phyloP scores from a whole-genome alignment of 2,329 filamentous ascomycete species.

The Penicillium sp. region DNA sequence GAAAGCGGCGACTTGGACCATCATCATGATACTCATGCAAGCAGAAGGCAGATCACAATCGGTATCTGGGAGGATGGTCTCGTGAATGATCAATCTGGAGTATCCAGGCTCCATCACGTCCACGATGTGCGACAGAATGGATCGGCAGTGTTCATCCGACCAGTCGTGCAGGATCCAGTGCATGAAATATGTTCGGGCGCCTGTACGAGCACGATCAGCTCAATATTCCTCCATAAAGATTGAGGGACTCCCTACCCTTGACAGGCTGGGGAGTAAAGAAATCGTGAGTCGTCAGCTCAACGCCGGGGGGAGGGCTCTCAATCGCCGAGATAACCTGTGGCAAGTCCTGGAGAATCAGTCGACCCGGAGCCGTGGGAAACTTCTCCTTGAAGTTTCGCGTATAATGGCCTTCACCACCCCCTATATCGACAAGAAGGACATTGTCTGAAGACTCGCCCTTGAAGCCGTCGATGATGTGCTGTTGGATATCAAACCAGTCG shows the following conservation, averaged over 20 bases:
- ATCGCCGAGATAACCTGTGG: no score
- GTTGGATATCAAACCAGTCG: no score
- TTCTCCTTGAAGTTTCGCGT: no score
- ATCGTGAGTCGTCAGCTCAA: constrained; percentile 7
- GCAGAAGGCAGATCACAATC: constrained; percentile 4
- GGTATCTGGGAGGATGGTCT: constrained; percentile 24
- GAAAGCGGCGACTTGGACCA: constrained; percentile 18
- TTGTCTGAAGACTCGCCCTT: no score
- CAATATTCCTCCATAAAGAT: no score
- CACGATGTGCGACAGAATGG: constrained; percentile 17
- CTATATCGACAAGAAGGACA: no score
- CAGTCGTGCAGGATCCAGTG: constrained; percentile 29
- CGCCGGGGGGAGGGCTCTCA: no score
- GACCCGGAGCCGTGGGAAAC: no score
- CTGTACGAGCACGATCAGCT: no score
- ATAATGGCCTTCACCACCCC: no score
- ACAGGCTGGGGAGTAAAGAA: constrained; percentile 24
- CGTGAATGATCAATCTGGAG: constrained; percentile 29
- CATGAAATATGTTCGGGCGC: constrained; percentile 28
- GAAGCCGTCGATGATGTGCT: no score
- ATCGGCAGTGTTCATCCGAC: constrained; percentile 22
- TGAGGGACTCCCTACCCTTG: not conserved
- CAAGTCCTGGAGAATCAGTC: no score
- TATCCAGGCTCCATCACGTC: constrained; percentile 23
- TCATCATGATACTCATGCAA: constrained; percentile 20